Evolutionary conservation across 108 stramenopile species (phyloP), one percentile per base, ranked within the genome.

Genomic region (Discostella stelligeroides): DNA sequence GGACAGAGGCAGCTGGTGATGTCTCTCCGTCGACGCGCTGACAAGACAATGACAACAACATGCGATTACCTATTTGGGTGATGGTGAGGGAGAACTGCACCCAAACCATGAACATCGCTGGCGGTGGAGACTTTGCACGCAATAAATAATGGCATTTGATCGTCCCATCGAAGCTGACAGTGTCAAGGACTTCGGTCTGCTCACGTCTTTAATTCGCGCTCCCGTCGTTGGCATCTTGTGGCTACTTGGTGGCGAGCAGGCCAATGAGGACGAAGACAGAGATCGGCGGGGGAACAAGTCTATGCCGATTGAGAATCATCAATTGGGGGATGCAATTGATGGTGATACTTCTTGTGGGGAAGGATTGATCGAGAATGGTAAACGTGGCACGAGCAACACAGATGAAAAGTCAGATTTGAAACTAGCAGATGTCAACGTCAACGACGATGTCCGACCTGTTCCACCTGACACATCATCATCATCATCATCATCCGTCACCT

Each of bases 101-200:
- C n/a, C n/a, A n/a, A n/a, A n/a, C n/a, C n/a, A n/a, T n/a, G n/a
- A n/a, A 34, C 34, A 6, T 34, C 34, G 34, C 34, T 34, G 34
- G 34, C 34, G 34, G 5, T 34, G 34, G 34, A 34, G 3, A 34
- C 34, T 34, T 18, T 58, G 18, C 8, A 37, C 2, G 37, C 37
- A 39, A 63, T 25, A 4, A 18, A 49, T 1, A 7, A 93, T 93
- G 92, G 92, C 92, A 23, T 93, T 93, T 73, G 88, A 93, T 25
- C 86, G 79, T 57, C 86, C 67, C 25, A 67, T 93, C 18, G 88
- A 90, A 72, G 86, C 89, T 0, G 92, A 93, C 45, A 51, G 63
- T 5, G 85, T 88, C 38, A 89, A 81, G 53, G 84, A 87, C 58
- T 68, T 84, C 30, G 82, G 82, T 55, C 59, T 92, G 21, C 79